Conservation (phyloP, 225 moss, liverwort and hornwort species). For the Thuidium tamariscinum region DNA sequence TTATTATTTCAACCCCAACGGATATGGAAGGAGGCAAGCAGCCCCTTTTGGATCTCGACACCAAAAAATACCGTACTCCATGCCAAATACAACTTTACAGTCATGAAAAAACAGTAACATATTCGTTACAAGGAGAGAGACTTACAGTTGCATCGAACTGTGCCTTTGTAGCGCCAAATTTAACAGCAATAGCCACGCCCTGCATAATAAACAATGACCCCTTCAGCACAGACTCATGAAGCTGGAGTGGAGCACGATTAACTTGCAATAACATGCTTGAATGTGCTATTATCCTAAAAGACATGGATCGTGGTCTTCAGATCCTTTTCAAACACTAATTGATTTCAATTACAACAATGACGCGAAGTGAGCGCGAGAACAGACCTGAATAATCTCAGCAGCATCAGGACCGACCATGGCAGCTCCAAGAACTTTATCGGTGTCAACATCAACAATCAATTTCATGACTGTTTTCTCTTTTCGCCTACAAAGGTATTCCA, state of each 20-base stretch:
- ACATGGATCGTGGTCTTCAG: not conserved
- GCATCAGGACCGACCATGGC: constrained; percentile 94
- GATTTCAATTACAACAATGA: not conserved
- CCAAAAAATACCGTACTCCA: not conserved
- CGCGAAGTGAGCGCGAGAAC: not conserved
- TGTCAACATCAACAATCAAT: constrained; percentile 53
- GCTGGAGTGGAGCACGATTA: not conserved
- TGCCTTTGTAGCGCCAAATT: constrained; percentile 84
- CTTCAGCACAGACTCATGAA: not conserved
- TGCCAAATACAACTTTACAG: not conserved
- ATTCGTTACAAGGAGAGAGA: not conserved
- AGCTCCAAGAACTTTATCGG: constrained; percentile 75
- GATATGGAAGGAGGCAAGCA: not conserved
- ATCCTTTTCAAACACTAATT: not conserved
- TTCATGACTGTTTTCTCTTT: constrained; percentile 90
- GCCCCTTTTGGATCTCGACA: not conserved
- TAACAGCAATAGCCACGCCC: constrained; percentile 78
- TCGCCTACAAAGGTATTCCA: constrained; percentile 22
- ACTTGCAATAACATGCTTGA: not conserved
- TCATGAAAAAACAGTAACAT: not conserved
- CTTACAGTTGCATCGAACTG: constrained; percentile 91
- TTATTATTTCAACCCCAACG: not conserved
- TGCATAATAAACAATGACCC: constrained; percentile 7
- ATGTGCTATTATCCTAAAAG: not conserved
- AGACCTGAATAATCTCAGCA: constrained; percentile 83